Evolutionary conservation across 257 asterid species (phyloP), one percentile per base, ranked within the genome.

Genomic region (Nicotiana sylvestris): DNA sequence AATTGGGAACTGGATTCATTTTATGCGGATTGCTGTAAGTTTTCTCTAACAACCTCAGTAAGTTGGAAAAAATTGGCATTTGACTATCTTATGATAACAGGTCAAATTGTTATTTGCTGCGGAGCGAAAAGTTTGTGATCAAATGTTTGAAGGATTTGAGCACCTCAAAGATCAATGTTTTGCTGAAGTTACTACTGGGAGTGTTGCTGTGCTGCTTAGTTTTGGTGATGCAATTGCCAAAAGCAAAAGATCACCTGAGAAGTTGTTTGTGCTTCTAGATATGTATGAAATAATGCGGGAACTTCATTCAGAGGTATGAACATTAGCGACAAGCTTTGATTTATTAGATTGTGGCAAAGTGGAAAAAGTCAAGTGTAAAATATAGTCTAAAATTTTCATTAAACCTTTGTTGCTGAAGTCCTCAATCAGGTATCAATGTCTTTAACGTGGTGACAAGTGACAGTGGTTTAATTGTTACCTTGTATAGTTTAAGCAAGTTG

Each of bases 221-320:
- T 94, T 96, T 91, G 99, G 99, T 85, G 98, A 94, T 88, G 98
- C 98, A 18, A 96, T 96, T 88, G 98, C 98, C 84, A 92, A 88
- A 90, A 94, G 99, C 95, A 96, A 96, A 89, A 89, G 99, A 88
- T 96, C 99, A 39, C 99, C 98, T 61, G 99, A 96, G 88, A 96
- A 96, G 88, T 87, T 96, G 83, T 96, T 96, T 85, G 98, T 94
- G 90, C 96, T 96, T 84, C 91, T 96, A 55, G 98, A 96, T 87
- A 96, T 96, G 99, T 94, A 96, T 86, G 99, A 96, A 88, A 96
- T 94, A 83, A 96, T 96, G 99, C 90, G 97, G 86, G 99, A 96
- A 85, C 97, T 96, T 90, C 98, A 94, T 86, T 83, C 90, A 6
- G 98, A 96, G 98, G 98, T 94, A 89, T 87, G 83, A 55, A 78